phyloP scores from a whole-genome alignment of 2,329 filamentous ascomycete species.

The Xylariomycetidae sp. region DNA sequence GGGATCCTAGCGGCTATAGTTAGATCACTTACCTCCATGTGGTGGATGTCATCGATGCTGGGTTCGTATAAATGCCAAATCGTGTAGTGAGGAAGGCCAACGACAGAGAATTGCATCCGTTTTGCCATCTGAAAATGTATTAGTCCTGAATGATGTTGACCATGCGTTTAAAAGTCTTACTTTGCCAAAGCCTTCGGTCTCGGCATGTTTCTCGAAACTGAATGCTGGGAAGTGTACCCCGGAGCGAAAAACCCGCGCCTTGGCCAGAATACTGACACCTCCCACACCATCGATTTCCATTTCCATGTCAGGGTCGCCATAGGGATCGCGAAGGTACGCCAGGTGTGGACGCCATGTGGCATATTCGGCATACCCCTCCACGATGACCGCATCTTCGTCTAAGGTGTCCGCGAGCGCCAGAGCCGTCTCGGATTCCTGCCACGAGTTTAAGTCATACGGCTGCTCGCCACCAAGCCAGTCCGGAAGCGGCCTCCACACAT shows the following conservation, averaged over 20 bases:
- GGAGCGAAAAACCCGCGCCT: conserved; percentile 88
- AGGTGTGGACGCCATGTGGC: conserved; percentile 97
- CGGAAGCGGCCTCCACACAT: conserved; percentile 97
- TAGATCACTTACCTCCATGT: conserved; percentile 70
- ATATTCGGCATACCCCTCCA: conserved; percentile 97
- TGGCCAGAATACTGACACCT: conserved; percentile 94
- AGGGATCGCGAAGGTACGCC: conserved; percentile 92
- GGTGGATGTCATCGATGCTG: conserved; percentile 92
- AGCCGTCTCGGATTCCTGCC: conserved; percentile 98
- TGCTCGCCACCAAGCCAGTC: conserved; percentile 99
- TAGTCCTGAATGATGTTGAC: conserved; percentile 4
- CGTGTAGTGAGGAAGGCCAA: conserved; percentile 93
- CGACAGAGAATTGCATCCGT: conserved; percentile 90
- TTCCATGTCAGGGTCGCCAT: conserved; percentile 97
- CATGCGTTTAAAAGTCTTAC: too few relatives aligned
- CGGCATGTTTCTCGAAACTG: conserved; percentile 96
- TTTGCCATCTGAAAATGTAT: conserved; percentile 72
- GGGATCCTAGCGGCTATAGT: not conserved
- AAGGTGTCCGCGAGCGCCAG: conserved; percentile 88
- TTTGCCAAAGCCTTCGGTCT: conserved; percentile 98
- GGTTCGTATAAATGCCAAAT: conserved; percentile 99
- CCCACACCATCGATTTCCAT: conserved; percentile 99
- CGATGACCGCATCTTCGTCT: conserved; percentile 96
- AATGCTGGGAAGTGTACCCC: conserved; percentile 98
- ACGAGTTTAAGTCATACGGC: conserved; percentile 96